These are phyloP conservation scores for Acacia acuminata DNA, from an alignment of 306 rosid genomes.

Conservation along the genomic window DNA sequence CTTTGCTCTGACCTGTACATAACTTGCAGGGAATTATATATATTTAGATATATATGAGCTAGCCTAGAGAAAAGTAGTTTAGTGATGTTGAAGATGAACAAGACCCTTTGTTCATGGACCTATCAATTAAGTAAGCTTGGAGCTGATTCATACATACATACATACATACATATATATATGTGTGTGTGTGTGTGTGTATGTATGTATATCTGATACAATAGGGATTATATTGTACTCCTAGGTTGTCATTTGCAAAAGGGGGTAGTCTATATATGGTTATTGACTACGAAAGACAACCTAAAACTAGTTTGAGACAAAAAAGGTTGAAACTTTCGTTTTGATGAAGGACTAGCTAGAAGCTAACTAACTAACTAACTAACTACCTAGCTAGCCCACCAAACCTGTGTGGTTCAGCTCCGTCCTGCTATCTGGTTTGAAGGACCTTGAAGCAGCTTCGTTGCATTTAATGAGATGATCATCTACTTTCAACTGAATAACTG, in stretches of 20 bases:
- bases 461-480: conserved; percentile 42
- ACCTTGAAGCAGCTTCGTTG: conserved; percentile 51
- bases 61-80: conserved; percentile 4
- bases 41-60: background rate
- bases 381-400: conserved; percentile 35
- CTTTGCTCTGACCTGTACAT: conserved; percentile 25
- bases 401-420: conserved; percentile 35
- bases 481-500: conserved; percentile 35
- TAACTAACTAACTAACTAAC: background rate
- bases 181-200: background rate
- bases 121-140: conserved; percentile 14
- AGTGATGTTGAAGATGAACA: conserved; percentile 19
- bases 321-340: background rate
- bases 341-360: background rate
- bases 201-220: background rate
- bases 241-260: background rate
- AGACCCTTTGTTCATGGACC: conserved; percentile 16
- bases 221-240: background rate
- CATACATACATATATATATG: background rate
- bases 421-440: conserved; percentile 24
- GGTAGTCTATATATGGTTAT: background rate
- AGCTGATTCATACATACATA: conserved; percentile 32
- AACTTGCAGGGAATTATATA: background rate
- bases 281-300: background rate
- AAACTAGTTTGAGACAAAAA: background rate